These are phyloP conservation scores for Eimeria necatrix DNA, from an alignment of 169 alveolate genomes.

Conservation along the genomic window DNA sequence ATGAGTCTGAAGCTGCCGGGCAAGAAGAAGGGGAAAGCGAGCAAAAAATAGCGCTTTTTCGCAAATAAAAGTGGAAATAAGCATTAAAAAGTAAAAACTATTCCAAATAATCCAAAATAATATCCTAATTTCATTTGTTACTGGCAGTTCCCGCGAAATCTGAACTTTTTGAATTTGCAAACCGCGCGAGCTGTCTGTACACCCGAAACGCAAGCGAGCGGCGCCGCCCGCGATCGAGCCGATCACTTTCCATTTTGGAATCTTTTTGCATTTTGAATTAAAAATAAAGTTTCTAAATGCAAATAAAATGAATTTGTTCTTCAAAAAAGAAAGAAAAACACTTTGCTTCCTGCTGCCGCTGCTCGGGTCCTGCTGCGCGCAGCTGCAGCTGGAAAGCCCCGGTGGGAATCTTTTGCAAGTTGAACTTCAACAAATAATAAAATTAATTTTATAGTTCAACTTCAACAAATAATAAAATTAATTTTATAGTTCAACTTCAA, in stretches of 20 bases:
- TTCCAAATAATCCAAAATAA: background rate
- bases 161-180: too few relatives aligned
- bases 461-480: background rate
- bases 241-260: too few relatives aligned
- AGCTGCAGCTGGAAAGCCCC: constrained; percentile 6
- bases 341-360: background rate
- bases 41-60: background rate
- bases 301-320: background rate
- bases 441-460: background rate
- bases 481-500: background rate
- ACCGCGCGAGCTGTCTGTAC: background rate
- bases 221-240: too few relatives aligned
- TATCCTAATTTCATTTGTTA: background rate
- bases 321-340: background rate
- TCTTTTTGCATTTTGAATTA: background rate
- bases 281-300: background rate
- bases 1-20: constrained; percentile 38
- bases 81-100: background rate
- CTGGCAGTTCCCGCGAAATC: background rate
- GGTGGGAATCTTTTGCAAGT: constrained; percentile 22
- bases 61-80: background rate
- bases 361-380: background rate
- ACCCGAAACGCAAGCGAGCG: background rate
- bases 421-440: background rate
- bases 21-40: constrained; percentile 48